phyloP scores from a whole-genome alignment of 768 basidiomycete species.

The Antrodiella citrinella region DNA sequence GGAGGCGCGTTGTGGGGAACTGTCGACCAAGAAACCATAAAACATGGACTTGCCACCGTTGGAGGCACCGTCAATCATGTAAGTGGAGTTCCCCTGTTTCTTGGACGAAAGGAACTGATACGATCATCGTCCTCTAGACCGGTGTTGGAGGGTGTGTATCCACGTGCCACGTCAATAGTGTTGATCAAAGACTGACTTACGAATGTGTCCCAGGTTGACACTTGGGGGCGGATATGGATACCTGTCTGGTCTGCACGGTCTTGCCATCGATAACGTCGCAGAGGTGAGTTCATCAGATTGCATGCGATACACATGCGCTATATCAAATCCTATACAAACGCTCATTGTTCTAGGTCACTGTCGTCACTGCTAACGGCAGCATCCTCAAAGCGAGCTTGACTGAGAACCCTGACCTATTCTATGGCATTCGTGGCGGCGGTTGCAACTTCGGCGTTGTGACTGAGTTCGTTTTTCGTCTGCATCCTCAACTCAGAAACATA shows the following conservation, averaged over 20 bases:
- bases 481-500: constrained; percentile 37
- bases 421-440: constrained; percentile 40
- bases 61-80: constrained; percentile 45
- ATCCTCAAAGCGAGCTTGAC: constrained; percentile 21
- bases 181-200: background rate
- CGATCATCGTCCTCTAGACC: constrained; percentile 25
- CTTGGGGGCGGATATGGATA: constrained; percentile 50
- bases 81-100: no score
- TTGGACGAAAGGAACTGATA: no score
- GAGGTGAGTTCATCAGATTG: constrained; percentile 6
- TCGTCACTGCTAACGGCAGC: constrained; percentile 35
- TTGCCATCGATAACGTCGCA: constrained; percentile 37
- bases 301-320: background rate
- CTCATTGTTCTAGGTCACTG: constrained; percentile 29
- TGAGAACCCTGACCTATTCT: constrained; percentile 34
- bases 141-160: constrained; percentile 39
- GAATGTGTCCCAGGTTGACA: constrained; percentile 25
- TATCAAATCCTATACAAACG: constrained; percentile 22
- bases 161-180: no score
- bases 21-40: constrained; percentile 35
- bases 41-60: constrained; percentile 39
- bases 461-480: constrained; percentile 33
- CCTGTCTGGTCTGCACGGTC: constrained; percentile 30
- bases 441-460: constrained; percentile 46
- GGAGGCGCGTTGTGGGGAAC: constrained; percentile 41